Base-by-base conservation (phyloP, 140 eudicot species). In the Flaveria floridana region DNA sequence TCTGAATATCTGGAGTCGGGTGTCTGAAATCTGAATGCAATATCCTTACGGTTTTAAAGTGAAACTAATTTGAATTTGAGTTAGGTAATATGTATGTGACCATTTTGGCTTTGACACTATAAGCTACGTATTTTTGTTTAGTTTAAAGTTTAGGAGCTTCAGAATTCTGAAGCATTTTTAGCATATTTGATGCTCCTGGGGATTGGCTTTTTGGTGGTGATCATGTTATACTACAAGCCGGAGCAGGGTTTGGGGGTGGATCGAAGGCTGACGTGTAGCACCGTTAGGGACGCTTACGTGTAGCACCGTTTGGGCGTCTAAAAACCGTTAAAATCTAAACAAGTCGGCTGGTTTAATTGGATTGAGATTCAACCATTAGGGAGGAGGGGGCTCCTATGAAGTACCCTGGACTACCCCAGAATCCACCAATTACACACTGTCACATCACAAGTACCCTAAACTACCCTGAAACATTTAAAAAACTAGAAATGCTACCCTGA, bases 11-110 rank as follows among this genome's bases (percentile, higher is more conserved):
- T 4, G 73, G 18, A 21, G 18, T 9, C 7, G 9, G 9, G 42
- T 62, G 10, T 30, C 13, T 13, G 69, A 28, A 61, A 68, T 68
- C 37, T 68, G 73, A 48, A 48, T 48, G 55, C 55, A 48, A 48
- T 2, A 13, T 48, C 16, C n/a, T 48, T 48, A 12, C 6, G 55
- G n/a, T 48, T 48, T 14, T 48, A 13, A 13, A 2, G 50, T 44
- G 50, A 8, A 44, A 44, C 50, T 44, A 2, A 44, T 44, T 44
- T 44, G 14, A 7, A 11, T 44, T 11, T 10, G 50, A 44, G 50
- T 44, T 44, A 44, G 16, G 20, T 65, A 37, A 65, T 37, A 39
- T 28, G 21, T 50, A 50, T 15, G 56, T 15, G 56, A 50, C 56
- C 19, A 15, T 50, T 50, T 50, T 15, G 56, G 56, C 19, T 50